A percentile compares a stretch with the other conserved stretches of the same genome.
These are phyloP conservation scores for Mortierella sp. DNA, from an alignment of 371 early-diverging fungal species.

Conservation along the genomic window DNA sequence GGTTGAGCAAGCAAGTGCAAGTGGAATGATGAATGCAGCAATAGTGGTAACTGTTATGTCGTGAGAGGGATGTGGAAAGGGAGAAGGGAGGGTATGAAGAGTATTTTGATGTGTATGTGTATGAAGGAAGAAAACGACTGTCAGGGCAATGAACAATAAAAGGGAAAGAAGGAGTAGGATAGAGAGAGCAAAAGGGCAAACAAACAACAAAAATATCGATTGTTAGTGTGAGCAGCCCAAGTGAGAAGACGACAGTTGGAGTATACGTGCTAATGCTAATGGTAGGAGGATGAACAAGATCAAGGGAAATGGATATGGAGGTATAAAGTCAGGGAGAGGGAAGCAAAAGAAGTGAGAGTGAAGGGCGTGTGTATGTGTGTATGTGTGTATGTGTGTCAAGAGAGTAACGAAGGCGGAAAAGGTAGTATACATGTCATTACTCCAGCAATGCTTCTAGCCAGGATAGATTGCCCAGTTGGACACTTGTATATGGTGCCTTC, in stretches of 20 bases:
- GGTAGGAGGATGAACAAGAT: no score
- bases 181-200: neutral
- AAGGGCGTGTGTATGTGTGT: no score
- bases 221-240: no score
- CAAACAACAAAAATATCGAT: neutral
- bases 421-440: no score
- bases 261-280: no score
- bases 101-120: neutral
- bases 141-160: neutral
- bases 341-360: no score
- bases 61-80: neutral
- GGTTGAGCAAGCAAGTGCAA: neutral
- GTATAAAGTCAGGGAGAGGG: no score
- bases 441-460: neutral
- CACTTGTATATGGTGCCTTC: neutral
- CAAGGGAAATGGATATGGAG: no score
- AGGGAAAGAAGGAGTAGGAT: neutral
- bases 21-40: neutral
- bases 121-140: neutral
- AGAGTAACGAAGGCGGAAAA: no score
- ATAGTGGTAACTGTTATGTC: neutral
- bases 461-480: neutral
- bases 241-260: no score
- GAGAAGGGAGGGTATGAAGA: neutral
- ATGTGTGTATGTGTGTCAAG: no score